Base-by-base conservation (phyloP, 2,329 filamentous ascomycete genomes). In the Penicillium vulpinum region DNA sequence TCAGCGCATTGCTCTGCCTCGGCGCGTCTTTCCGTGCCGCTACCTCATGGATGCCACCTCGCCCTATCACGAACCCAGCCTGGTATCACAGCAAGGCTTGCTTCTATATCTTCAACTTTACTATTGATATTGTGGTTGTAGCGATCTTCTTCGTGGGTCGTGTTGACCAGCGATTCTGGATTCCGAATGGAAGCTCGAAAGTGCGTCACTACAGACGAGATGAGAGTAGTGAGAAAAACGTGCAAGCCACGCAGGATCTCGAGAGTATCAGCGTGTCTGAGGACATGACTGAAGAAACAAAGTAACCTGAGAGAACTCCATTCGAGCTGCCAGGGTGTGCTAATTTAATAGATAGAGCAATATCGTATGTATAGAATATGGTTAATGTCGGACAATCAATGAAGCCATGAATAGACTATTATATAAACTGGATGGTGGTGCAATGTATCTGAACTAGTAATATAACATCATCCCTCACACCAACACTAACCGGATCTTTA, bases 71-170 rank as follows among this genome's bases (percentile, higher is more conserved):
- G 11, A 40, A 84, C 56, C 85, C 89, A 2, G 87, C 86, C 5
- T 89, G 87, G 82, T 93, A 87, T 70, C 83, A 91, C 66, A 78
- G 78, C 67, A 89, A 88, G 70, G 83, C 86, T 2, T 85, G 83
- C 66, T 96, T 91, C 78, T 96, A 94, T 77, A 76, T 86, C 68
- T 90, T 94, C 78, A 89, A 90, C 75, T 95, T 90, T 69, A 78
- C 77, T 16, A 79, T 92, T 36, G 92, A 96, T 74, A 77, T 92
- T 39, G 69, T 88, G 24, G 85, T 91, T 36, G 81, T 93, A 5
- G 82, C 81, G 51, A 75, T 87, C 9, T 93, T 90, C 73, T 81
- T 87, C 0, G 67, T 88, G 16, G 73, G 82, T 21, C 83, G 91
- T 31, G 86, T 94, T 59, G 92, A 96, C 71, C 80, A 81, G 59